These are phyloP conservation scores for Fusarium heterosporum DNA, from an alignment of 2,329 filamentous ascomycete species.

Conservation along the genomic window DNA sequence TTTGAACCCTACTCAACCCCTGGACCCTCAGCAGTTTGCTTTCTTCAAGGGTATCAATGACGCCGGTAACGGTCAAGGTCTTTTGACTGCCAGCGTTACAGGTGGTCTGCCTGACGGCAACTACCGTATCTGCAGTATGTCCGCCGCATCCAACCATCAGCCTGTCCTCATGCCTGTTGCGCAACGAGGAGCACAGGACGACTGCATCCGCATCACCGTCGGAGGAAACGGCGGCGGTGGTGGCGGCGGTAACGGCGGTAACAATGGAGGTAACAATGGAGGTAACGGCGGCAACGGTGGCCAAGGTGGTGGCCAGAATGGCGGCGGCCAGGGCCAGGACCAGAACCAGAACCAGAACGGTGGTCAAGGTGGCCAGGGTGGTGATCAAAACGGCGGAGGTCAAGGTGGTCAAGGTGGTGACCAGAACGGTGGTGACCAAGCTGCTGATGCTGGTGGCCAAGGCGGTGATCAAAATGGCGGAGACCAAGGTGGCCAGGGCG, in stretches of 20 bases:
- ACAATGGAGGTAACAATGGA: slow-evolving; percentile 27
- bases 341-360: slow-evolving; percentile 11
- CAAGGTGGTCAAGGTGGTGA: slow-evolving; percentile 4
- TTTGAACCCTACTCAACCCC: slow-evolving; percentile 63
- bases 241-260: slow-evolving; percentile 26
- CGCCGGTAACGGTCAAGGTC: slow-evolving; percentile 66
- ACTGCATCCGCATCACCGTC: slow-evolving; percentile 72
- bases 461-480: background rate
- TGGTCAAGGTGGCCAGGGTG: slow-evolving; percentile 9
- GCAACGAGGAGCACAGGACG: slow-evolving; percentile 74
- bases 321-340: slow-evolving; percentile 4
- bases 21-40: slow-evolving; percentile 65
- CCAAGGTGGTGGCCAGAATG: slow-evolving; percentile 6
- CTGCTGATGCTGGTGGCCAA: background rate
- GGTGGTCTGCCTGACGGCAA: slow-evolving; percentile 71
- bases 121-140: slow-evolving; percentile 75
- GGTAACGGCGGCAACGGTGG: slow-evolving; percentile 19
- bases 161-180: slow-evolving; percentile 74
- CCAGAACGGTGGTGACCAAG: background rate
- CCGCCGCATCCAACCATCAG: slow-evolving; percentile 73
- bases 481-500: background rate
- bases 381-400: background rate
- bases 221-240: slow-evolving; percentile 44
- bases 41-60: slow-evolving; percentile 78
- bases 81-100: slow-evolving; percentile 64